Percentiles rank a stretch among this genome's conserved stretches.
phyloP scores from a whole-genome alignment of 495 filamentous ascomycete species.

The Neurospora sp. region DNA sequence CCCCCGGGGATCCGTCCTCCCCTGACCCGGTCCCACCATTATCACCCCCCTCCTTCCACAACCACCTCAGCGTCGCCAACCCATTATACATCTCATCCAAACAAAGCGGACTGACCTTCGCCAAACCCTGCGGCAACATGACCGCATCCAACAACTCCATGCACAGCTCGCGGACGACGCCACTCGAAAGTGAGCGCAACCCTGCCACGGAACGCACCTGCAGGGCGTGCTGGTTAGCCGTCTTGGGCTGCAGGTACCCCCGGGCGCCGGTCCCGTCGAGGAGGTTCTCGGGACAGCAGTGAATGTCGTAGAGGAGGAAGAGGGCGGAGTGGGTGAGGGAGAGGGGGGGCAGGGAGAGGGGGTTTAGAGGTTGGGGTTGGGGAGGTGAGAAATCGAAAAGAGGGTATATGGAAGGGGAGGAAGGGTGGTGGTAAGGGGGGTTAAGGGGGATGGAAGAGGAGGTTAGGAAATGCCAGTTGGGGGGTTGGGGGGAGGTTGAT shows the following conservation, averaged over 20 bases:
- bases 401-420: not conserved
- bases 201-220: constrained; percentile 8
- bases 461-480: not conserved
- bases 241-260: not conserved
- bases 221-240: constrained; percentile 4
- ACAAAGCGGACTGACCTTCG: constrained; percentile 9
- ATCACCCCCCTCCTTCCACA: constrained; percentile 19
- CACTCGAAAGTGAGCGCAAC: constrained; percentile 2
- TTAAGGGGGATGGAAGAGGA: not conserved
- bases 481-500: not conserved
- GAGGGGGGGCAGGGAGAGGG: constrained; percentile 6
- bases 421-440: not conserved
- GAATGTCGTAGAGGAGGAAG: constrained; percentile 13
- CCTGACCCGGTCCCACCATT: not conserved
- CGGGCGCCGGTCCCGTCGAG: constrained; percentile 6
- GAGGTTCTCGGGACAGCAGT: constrained; percentile 19
- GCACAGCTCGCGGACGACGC: constrained; percentile 4
- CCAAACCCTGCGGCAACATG: constrained; percentile 7
- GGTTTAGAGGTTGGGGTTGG: not conserved
- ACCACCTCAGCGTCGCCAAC: constrained; percentile 16
- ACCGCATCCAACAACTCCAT: constrained; percentile 12
- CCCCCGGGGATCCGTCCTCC: not conserved
- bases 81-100: constrained; percentile 16
- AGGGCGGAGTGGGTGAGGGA: constrained; percentile 11
- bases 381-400: not conserved